These are phyloP conservation scores for Penicillium sp. DNA, from an alignment of 2,329 filamentous ascomycete species.

Conservation along the genomic window DNA sequence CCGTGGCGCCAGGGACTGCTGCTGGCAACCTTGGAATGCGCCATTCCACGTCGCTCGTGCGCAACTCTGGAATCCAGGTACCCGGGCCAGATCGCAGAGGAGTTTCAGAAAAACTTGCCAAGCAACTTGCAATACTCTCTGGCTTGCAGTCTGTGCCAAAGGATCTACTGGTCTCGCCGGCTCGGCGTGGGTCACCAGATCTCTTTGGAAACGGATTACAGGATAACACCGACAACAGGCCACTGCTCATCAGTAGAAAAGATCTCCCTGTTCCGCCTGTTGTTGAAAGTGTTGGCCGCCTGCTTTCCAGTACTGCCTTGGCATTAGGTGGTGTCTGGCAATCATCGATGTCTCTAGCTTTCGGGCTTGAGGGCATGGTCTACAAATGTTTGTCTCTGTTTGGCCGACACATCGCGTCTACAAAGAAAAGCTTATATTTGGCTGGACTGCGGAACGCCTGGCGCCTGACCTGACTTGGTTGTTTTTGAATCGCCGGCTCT, in stretches of 20 bases:
- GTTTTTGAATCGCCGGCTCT: background rate
- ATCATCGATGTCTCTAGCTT: conserved; percentile 1
- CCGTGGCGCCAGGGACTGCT: background rate
- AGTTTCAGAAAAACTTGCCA: background rate
- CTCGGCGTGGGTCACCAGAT: background rate
- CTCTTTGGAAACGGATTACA: background rate
- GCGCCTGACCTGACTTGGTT: background rate
- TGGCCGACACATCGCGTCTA: conserved; percentile 12
- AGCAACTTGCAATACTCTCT: background rate
- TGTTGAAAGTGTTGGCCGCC: background rate
- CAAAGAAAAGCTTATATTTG: conserved; percentile 6
- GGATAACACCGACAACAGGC: background rate
- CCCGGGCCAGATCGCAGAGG: background rate
- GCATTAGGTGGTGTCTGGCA: conserved; percentile 8
- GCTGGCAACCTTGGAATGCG: background rate
- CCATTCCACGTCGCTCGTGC: background rate
- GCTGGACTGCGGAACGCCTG: background rate
- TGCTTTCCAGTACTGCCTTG: conserved; percentile 5
- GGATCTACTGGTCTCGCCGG: background rate
- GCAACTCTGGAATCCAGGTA: background rate
- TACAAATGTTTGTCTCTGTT: conserved; percentile 10
- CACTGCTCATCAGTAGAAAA: background rate
- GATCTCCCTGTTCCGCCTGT: background rate
- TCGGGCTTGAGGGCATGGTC: conserved; percentile 2
- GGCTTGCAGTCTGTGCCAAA: background rate